These are phyloP conservation scores for Cystobasidium pallidum DNA, from an alignment of 1,284 basidiomycete genomes.

Conservation along the genomic window DNA sequence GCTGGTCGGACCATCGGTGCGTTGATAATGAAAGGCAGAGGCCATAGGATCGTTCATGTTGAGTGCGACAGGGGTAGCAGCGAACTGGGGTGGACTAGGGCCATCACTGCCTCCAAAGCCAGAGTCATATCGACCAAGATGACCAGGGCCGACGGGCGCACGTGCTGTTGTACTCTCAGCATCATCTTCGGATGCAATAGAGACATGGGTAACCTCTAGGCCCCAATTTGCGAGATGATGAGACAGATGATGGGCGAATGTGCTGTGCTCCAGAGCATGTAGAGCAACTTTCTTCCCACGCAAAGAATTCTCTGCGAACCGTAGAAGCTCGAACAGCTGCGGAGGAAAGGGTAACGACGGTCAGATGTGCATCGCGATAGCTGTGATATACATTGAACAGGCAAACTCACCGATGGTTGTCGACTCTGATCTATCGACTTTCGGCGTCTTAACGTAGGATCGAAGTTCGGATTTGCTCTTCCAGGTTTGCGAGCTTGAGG, in stretches of 20 bases:
- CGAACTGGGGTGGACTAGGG: constrained; percentile 18
- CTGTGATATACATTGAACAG: too few relatives aligned
- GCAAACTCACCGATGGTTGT: constrained; percentile 49
- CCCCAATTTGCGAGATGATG: constrained; percentile 92
- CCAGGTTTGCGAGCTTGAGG: constrained; percentile 50
- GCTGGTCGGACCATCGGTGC: not conserved
- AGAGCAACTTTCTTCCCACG: constrained; percentile 78
- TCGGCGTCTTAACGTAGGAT: constrained; percentile 48
- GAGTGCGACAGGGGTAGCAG: constrained; percentile 26
- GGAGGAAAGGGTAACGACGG: constrained; percentile 58
- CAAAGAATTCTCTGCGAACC: constrained; percentile 73
- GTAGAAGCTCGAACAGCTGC: constrained; percentile 64
- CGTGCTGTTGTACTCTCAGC: constrained; percentile 28
- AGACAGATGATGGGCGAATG: constrained; percentile 86
- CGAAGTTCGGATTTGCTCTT: constrained; percentile 56
- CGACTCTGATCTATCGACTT: constrained; percentile 40
- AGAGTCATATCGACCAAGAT: constrained; percentile 48
- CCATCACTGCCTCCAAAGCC: constrained; percentile 49
- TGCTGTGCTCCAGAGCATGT: constrained; percentile 76
- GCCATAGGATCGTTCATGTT: constrained; percentile 23
- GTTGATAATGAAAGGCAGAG: not conserved
- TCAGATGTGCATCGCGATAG: constrained; percentile 46
- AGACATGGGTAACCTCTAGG: constrained; percentile 82
- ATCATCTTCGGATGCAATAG: constrained; percentile 58
- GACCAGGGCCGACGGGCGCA: not conserved